A percentile compares a stretch with the other conserved stretches of the same genome.
These are phyloP conservation scores for Talaromyces sp. DNA, from an alignment of 2,329 filamentous ascomycete genomes.

Conservation along the genomic window DNA sequence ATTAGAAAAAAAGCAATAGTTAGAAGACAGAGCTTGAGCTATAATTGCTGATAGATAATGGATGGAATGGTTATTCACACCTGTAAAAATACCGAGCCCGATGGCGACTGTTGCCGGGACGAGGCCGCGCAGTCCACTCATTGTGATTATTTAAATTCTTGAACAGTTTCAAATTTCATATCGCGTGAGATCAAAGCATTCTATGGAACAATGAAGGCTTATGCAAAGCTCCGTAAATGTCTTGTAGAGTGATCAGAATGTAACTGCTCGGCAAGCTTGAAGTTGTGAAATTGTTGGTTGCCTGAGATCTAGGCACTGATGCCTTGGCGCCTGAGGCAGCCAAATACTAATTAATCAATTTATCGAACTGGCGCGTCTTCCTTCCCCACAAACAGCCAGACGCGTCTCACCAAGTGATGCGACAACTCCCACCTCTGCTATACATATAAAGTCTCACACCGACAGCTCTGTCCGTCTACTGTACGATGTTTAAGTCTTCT, in stretches of 20 bases:
- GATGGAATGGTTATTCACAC: conserved; percentile 23
- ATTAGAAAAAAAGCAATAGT: conserved; percentile 2
- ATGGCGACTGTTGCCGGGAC: conserved; percentile 38
- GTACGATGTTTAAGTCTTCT: neutral
- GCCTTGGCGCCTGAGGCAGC: neutral
- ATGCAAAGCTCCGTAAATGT: neutral
- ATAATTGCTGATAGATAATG: conserved; percentile 6
- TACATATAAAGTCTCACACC: neutral
- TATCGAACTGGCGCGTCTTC: conserved; percentile 4
- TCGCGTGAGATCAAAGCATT: neutral
- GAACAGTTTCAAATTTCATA: neutral
- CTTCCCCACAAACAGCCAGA: conserved; percentile 16
- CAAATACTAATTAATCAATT: neutral
- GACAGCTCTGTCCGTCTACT: neutral
- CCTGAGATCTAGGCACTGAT: neutral
- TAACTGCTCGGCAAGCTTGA: neutral
- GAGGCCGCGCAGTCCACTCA: conserved; percentile 36
- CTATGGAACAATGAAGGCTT: neutral
- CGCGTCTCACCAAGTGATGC: conserved; percentile 14
- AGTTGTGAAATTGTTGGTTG: neutral
- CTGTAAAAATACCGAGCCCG: conserved; percentile 40
- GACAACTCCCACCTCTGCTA: neutral
- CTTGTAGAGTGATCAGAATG: neutral
- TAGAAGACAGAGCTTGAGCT: neutral
- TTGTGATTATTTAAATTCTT: conserved; percentile 17